Base-by-base conservation (phyloP, 2,329 filamentous ascomycete genomes). In the Cladophialophora carrionii region DNA sequence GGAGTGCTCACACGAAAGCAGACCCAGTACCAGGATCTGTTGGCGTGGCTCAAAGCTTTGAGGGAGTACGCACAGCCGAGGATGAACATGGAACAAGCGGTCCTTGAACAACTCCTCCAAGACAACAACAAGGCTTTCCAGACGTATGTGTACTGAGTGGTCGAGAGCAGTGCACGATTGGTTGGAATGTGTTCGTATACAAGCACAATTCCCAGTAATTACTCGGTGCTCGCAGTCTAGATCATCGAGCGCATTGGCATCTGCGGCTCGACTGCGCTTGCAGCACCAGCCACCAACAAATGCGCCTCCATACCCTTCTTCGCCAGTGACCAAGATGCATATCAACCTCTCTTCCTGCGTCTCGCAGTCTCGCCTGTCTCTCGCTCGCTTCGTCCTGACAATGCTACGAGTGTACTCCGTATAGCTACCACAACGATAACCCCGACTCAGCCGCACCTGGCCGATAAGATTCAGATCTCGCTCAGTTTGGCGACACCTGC, bases 1-100 rank as follows among this genome's bases (percentile, higher is more conserved):
- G 79, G 82, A 58, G 87, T 95, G 31, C 81, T 97, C 71, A 75
- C 77, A 55, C 84, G 82, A 71, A 91, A 89, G 75, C 92, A 96
- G 81, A 88, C 88, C 37, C 84, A 82, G 61, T 91, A 92, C 76
- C 73, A 73, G 4, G 77, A 78, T 32, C 83, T 93, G 14, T 76
- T 97, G 63, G 75, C 74, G 34, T 96, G 91, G 91, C 77, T 96
- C 65, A 80, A 83, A 6, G 74, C 67, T 14, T 80, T 86, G 71
- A 67, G 67, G 49, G 34, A 53, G 37, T 52, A 51, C 5, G 57
- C 57, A 34, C 57, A 66, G 48, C 8, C 59, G 22, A 62, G 55
- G 26, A 64, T 72, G 64, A 66, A 65, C 46, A 59, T 71, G 58
- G 53, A 63, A 14, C 46, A 31, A 14, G 61, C 26, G 37, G 41